Evolutionary conservation across 1,284 basidiomycete species (phyloP), one percentile per base, ranked within the genome.

Genomic region (Mycosarcoma mackinlayi): DNA sequence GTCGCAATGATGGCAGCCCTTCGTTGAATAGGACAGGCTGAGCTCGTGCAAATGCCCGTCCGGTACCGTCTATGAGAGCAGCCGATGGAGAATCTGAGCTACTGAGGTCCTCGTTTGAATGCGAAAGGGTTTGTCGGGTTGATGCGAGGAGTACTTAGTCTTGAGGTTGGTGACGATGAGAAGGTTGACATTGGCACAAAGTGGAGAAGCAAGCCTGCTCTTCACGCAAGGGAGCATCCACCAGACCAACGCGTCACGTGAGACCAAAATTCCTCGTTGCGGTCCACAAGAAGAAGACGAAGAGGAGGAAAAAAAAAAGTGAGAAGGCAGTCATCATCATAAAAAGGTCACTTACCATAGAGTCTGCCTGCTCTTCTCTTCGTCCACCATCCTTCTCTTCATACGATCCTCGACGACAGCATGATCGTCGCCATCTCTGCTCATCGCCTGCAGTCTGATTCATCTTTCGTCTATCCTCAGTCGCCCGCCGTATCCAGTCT

Each of bases 181-280:
- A 41, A 50, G 11, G 45, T 28, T 25, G 48, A 27, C n/a, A 51
- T 18, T 35, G 31, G 13, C 19, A 38, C 6, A 39, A 60, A 66
- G 63, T 66, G 64, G 64, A 67, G 64, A 61, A 67, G 35, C 24
- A 49, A 51, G 16, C 23, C 41, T 35, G 41, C 39, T 23, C n/a
- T 39, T 39, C 28, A 48, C n/a, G n/a, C n/a, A n/a, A n/a, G n/a
- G n/a, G n/a, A n/a, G 37, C 42, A 30, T 30, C 46, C 40, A 6
- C 16, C 34, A 40, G 18, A 33, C 19, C 10, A 11, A 6, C 31
- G 35, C 45, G 56, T 66, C 63, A 67, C 64, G 64, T 67, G 64
- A 56, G 48, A 28, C 56, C 27, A 13, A 41, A 31, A 34, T 35
- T 41, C n/a, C n/a, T n/a, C n/a, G n/a, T 54, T 35, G 21, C 14